Evolutionary conservation across 805 yeast species (phyloP).

Genomic region (Sugiyamaella smithiae): DNA sequence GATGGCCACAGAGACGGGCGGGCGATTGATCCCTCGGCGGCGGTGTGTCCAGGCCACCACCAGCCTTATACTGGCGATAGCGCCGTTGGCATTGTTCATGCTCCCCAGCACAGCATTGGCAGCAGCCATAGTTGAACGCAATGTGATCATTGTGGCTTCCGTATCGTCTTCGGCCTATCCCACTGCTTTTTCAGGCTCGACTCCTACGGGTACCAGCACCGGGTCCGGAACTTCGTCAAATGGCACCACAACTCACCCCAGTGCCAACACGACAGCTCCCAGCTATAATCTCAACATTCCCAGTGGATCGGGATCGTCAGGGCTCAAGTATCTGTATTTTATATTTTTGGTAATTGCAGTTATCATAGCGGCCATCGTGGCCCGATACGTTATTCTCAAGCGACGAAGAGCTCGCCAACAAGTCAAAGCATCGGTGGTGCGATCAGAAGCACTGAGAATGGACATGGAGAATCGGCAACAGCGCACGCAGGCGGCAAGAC

Average conservation of each 20-base stretch:
- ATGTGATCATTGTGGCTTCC: constrained; percentile 13
- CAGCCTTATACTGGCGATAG: too few relatives aligned
- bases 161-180: constrained; percentile 8
- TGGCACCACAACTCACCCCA: not conserved
- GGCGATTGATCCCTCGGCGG: too few relatives aligned
- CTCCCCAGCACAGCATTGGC: too few relatives aligned
- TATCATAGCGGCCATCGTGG: constrained; percentile 20
- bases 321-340: constrained; percentile 23
- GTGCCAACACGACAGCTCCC: constrained; percentile 14
- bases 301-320: constrained; percentile 15
- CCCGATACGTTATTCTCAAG: constrained; percentile 19
- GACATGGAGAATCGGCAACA: constrained; percentile 16
- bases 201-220: not conserved
- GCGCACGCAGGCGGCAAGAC: not conserved
- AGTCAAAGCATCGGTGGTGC: constrained; percentile 14
- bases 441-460: constrained; percentile 24
- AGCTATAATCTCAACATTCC: constrained; percentile 17
- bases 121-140: constrained; percentile 1
- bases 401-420: constrained; percentile 19
- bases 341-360: constrained; percentile 24
- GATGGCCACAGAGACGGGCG: too few relatives aligned
- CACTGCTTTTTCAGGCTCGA: constrained; percentile 1
- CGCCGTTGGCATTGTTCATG: too few relatives aligned
- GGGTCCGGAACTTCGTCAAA: constrained; percentile 4
- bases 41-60: too few relatives aligned